Evolutionary conservation across 192 early-diverging fungal species (phyloP).

Genomic region (Podila minutissima): DNA sequence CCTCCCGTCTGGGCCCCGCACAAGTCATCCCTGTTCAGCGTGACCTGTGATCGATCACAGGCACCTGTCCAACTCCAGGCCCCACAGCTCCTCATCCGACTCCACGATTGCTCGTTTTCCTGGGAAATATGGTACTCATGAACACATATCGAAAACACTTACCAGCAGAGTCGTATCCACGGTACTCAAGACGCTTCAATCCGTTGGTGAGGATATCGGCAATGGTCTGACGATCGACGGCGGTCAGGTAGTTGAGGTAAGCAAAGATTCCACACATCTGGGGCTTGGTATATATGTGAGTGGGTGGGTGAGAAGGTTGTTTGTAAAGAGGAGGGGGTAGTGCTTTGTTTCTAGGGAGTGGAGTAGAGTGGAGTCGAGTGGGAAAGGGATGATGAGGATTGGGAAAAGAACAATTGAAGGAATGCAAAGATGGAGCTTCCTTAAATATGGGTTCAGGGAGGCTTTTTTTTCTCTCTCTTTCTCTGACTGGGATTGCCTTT

Average conservation of each 20-base stretch:
- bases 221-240: slow-evolving; percentile 90
- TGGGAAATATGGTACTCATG: too few relatives aligned
- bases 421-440: background rate
- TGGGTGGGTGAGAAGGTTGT: background rate
- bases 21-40: background rate
- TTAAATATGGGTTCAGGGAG: background rate
- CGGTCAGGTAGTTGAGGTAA: slow-evolving; percentile 88
- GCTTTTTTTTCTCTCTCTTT: too few relatives aligned
- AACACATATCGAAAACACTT: slow-evolving; percentile 26
- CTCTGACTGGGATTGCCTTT: background rate
- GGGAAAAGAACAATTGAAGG: slow-evolving; percentile 4
- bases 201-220: slow-evolving; percentile 91
- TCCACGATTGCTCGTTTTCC: too few relatives aligned
- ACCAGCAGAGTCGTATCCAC: slow-evolving; percentile 97
- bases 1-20: background rate
- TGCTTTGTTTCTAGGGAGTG: too few relatives aligned
- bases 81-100: too few relatives aligned
- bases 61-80: too few relatives aligned
- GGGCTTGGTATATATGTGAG: slow-evolving; percentile 1
- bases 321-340: background rate
- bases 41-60: too few relatives aligned
- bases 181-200: slow-evolving; percentile 96
- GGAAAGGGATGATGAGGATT: background rate
- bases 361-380: too few relatives aligned
- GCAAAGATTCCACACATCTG: slow-evolving; percentile 84